These are phyloP conservation scores for Beauveria sp. DNA, from an alignment of 2,329 filamentous ascomycete species.

Conservation along the genomic window DNA sequence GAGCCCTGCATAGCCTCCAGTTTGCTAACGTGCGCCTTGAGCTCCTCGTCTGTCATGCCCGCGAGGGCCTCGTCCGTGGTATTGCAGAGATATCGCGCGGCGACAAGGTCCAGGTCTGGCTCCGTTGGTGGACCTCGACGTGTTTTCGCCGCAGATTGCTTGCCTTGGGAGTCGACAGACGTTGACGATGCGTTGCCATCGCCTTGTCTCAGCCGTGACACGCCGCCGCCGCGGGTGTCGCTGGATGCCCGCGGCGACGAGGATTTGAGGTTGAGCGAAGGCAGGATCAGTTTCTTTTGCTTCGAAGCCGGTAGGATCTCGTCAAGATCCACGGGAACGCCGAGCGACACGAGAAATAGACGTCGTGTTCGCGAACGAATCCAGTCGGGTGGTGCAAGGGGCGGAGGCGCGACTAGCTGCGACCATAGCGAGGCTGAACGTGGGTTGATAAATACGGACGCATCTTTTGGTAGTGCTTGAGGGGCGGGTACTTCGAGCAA, in stretches of 20 bases:
- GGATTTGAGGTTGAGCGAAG: slow-evolving; percentile 66
- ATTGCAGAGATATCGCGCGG: slow-evolving; percentile 68
- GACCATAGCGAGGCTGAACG: slow-evolving; percentile 90
- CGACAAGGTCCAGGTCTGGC: slow-evolving; percentile 71
- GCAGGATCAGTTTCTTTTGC: slow-evolving; percentile 93
- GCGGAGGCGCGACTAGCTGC: slow-evolving; percentile 88
- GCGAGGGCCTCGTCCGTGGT: slow-evolving; percentile 78
- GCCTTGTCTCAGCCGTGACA: slow-evolving; percentile 37
- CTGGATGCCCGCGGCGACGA: slow-evolving; percentile 48
- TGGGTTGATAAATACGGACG: slow-evolving; percentile 71
- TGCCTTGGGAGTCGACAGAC: slow-evolving; percentile 52
- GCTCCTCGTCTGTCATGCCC: slow-evolving; percentile 71
- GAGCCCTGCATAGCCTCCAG: slow-evolving; percentile 62
- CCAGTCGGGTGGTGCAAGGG: slow-evolving; percentile 94
- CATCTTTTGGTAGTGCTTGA: slow-evolving; percentile 44
- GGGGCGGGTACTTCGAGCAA: slow-evolving; percentile 43
- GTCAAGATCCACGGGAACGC: slow-evolving; percentile 92
- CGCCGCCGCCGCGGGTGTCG: slow-evolving; percentile 37
- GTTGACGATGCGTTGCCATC: slow-evolving; percentile 48
- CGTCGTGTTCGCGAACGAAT: slow-evolving; percentile 91
- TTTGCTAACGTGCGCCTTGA: slow-evolving; percentile 61
- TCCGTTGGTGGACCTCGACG: slow-evolving; percentile 56
- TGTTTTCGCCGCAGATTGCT: slow-evolving; percentile 32
- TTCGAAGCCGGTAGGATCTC: slow-evolving; percentile 96
- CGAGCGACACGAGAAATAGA: slow-evolving; percentile 89